Evolutionary conservation across 805 yeast species (phyloP), one percentile per base, ranked within the genome.

Genomic region (Yamadazyma insecticola): DNA sequence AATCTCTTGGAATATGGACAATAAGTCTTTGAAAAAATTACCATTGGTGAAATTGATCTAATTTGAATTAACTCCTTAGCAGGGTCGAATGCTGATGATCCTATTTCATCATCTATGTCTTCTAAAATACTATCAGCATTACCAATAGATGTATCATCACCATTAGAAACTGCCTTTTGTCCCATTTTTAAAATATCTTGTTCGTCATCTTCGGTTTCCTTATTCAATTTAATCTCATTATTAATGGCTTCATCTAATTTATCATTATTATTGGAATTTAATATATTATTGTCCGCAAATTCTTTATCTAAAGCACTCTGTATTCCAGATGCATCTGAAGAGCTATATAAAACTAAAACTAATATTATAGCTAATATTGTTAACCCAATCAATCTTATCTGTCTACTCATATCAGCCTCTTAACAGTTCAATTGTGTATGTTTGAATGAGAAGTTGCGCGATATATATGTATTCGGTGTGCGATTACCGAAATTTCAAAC

Each of bases 1-100:
- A 89, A 70, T 33, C 65, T 68, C 48, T 71, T 73, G 13, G 94
- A 83, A 56, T 67, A 86, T 18, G 96, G 97, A 60, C 96, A 84
- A 48, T 63, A 55, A 2, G 67, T 44, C 38, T 65, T 65, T 33
- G 65, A 79, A 44, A 77, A 76, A 4, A 84, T 59, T 12, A 78
- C 72, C 49, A 83, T 73, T 12, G 94, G 92, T 1, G 85, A 66
- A 26, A 76, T 41, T 6, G 69, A 43, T 32, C 88, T 50, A 20
- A 84, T 81, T 31, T 67, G 69, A 24, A 70, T 55, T 39, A 77
- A 75, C 33, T 54, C 70, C 29, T 54, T 48, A 11, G 53, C 61
- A 2, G 68, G 60, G 44, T 63, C 67, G 32, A 53, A 63, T 9
- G 26, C 43, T 19, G 24, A n/a, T n/a, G n/a, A n/a, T n/a, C n/a